These are phyloP conservation scores for Xerophyta viscosa DNA, from an alignment of 106 monocot genomes.

Conservation along the genomic window DNA sequence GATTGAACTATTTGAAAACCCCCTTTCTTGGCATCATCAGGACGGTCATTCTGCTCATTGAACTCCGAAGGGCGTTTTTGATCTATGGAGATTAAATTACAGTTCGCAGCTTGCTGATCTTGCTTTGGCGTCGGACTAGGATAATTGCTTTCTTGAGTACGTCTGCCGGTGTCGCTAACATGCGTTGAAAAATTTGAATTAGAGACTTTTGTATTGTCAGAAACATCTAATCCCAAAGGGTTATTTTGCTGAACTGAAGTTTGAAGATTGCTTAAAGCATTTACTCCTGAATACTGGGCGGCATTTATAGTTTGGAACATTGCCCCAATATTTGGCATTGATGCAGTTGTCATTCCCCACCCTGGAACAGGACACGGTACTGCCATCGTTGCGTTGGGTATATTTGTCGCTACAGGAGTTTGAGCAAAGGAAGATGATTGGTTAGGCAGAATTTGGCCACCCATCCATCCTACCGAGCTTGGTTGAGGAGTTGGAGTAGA, in stretches of 20 bases:
- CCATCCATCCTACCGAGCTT: conserved; percentile 6
- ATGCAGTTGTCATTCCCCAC: not conserved
- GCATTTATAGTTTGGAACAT: conserved; percentile 4
- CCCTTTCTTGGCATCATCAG: not conserved
- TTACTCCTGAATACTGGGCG: conserved; percentile 1
- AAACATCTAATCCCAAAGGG: not conserved
- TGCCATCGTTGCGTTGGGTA: not conserved
- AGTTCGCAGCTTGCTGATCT: too few species aligned
- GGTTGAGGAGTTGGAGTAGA: conserved; percentile 12
- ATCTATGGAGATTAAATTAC: not conserved
- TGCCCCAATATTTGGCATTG: not conserved
- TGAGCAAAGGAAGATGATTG: conserved; percentile 7
- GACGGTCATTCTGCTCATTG: too few species aligned
- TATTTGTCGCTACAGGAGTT: not conserved
- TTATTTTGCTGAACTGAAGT: not conserved
- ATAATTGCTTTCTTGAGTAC: not conserved
- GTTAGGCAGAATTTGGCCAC: conserved; percentile 10
- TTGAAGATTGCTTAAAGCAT: not conserved
- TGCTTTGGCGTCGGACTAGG: too few species aligned
- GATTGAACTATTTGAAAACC: not conserved
- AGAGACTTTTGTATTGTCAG: not conserved
- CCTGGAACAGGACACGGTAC: conserved; percentile 1
- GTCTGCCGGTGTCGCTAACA: conserved; percentile 2
- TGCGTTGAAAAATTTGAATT: not conserved
- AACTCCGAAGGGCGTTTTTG: too few species aligned